Conservation (phyloP, 2,329 filamentous ascomycete species). For the Malbranchea zuffiana region DNA sequence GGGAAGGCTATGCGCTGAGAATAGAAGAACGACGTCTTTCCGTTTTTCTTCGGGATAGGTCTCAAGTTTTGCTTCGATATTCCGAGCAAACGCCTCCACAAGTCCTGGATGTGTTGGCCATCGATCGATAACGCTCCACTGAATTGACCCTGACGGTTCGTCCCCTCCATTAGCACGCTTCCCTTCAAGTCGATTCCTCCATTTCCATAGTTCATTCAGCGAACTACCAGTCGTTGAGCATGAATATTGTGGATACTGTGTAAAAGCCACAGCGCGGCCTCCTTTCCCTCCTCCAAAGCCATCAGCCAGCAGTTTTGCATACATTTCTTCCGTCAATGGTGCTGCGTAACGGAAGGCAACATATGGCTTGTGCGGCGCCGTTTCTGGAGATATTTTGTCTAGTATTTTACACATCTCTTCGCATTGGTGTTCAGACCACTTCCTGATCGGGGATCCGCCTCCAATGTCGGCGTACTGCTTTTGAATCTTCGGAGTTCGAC, state of each 20-base stretch:
- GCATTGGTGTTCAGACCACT: slow-evolving; percentile 94
- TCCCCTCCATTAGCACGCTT: slow-evolving; percentile 47
- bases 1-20: slow-evolving; percentile 89
- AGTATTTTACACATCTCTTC: slow-evolving; percentile 95
- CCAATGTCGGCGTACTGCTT: slow-evolving; percentile 93
- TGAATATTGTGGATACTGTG: slow-evolving; percentile 96
- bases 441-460: slow-evolving; percentile 92
- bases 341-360: slow-evolving; percentile 93
- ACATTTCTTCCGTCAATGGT: slow-evolving; percentile 90
- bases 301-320: slow-evolving; percentile 68
- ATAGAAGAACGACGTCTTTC: slow-evolving; percentile 73
- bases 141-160: slow-evolving; percentile 58
- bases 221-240: slow-evolving; percentile 96
- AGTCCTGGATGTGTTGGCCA: slow-evolving; percentile 90
- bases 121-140: slow-evolving; percentile 95
- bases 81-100: slow-evolving; percentile 82
- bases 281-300: slow-evolving; percentile 83
- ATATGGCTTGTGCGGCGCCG: slow-evolving; percentile 93
- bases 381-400: slow-evolving; percentile 80
- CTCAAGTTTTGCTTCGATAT: slow-evolving; percentile 74
- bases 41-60: slow-evolving; percentile 75
- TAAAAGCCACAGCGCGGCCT: slow-evolving; percentile 92
- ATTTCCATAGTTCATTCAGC: slow-evolving; percentile 96
- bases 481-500: slow-evolving; percentile 90
- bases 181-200: slow-evolving; percentile 74